These are phyloP conservation scores for Hygrophoropsis aurantiaca DNA, from an alignment of 768 basidiomycete species.

Conservation along the genomic window DNA sequence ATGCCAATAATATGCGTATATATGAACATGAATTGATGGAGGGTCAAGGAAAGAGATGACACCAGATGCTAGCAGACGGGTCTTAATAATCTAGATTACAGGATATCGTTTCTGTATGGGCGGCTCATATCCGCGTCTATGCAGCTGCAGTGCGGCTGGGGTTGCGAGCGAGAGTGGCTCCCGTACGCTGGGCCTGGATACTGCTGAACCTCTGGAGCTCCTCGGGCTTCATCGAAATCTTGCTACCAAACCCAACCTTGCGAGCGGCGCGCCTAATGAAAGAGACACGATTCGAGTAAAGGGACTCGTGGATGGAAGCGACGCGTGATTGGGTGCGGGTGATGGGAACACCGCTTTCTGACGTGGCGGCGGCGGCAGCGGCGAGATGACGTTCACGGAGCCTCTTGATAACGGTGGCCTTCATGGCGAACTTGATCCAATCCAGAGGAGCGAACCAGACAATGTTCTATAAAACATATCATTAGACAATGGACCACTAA, in stretches of 20 bases:
- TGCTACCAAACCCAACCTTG: conserved; percentile 86
- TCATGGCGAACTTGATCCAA: conserved; percentile 95
- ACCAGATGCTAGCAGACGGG: conserved; percentile 11
- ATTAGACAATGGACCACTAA: conserved; percentile 11
- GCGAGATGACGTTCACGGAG: conserved; percentile 66
- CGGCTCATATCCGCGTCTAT: conserved; percentile 25
- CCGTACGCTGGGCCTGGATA: conserved; percentile 81
- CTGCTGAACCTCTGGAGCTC: conserved; percentile 85
- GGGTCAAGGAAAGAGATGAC: conserved; percentile 10
- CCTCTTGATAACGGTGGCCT: conserved; percentile 84
- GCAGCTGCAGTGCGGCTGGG: conserved; percentile 58
- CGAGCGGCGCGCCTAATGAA: conserved; percentile 89
- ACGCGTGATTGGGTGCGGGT: conserved; percentile 87
- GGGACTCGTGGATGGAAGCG: conserved; percentile 84
- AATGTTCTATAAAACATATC: conserved; percentile 62
- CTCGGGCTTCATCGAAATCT: conserved; percentile 78
- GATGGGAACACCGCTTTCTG: conserved; percentile 59
- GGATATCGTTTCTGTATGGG: conserved; percentile 6
- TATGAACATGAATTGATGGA: conserved; percentile 4
- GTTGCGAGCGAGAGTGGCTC: conserved; percentile 74
- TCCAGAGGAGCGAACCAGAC: conserved; percentile 96
- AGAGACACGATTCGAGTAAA: conserved; percentile 93
- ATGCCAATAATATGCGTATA: conserved; percentile 9
- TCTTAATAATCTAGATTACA: conserved; percentile 12
- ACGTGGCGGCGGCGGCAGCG: conserved; percentile 35